phyloP scores from a whole-genome alignment of 75 land plant species.

The Pseudotsuga menziesii region DNA sequence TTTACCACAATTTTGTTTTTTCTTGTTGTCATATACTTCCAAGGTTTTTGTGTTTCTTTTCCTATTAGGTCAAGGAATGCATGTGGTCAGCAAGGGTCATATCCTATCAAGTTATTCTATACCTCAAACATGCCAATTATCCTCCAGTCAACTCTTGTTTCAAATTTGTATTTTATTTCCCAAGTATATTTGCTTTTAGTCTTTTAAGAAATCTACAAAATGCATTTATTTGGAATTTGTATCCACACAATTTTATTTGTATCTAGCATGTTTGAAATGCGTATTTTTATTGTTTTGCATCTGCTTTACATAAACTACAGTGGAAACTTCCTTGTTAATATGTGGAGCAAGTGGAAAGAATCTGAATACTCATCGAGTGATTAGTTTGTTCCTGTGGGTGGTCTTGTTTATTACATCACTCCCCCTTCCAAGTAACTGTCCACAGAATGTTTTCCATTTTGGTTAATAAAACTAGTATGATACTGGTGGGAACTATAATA shows the following conservation, averaged over 20 bases:
- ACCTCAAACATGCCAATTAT: conserved; percentile 85
- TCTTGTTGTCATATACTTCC: conserved; percentile 71
- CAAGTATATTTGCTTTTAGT: conserved; percentile 33
- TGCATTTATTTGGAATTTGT: neutral
- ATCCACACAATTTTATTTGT: neutral
- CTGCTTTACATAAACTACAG: conserved; percentile 54
- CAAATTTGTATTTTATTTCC: conserved; percentile 70
- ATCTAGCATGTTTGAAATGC: neutral
- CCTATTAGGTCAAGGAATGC: conserved; percentile 75
- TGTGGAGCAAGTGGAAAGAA: conserved; percentile 66
- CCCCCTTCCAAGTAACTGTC: conserved; percentile 51
- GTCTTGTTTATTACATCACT: conserved; percentile 72
- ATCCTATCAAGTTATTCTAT: conserved; percentile 72
- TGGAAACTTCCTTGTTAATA: conserved; percentile 59
- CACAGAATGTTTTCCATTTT: neutral
- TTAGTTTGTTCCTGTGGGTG: conserved; percentile 67
- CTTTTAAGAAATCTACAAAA: neutral
- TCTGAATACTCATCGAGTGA: conserved; percentile 59
- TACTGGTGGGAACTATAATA: neutral
- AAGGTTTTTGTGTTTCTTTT: conserved; percentile 68
- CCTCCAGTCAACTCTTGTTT: conserved; percentile 64
- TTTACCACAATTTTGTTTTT: conserved; percentile 62
- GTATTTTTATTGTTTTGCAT: conserved; percentile 20
- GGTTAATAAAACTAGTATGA: no score
- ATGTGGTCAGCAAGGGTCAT: conserved; percentile 72